phyloP scores from a whole-genome alignment of 352 stramenopile genomes.

The Globisporangium spinosum region DNA sequence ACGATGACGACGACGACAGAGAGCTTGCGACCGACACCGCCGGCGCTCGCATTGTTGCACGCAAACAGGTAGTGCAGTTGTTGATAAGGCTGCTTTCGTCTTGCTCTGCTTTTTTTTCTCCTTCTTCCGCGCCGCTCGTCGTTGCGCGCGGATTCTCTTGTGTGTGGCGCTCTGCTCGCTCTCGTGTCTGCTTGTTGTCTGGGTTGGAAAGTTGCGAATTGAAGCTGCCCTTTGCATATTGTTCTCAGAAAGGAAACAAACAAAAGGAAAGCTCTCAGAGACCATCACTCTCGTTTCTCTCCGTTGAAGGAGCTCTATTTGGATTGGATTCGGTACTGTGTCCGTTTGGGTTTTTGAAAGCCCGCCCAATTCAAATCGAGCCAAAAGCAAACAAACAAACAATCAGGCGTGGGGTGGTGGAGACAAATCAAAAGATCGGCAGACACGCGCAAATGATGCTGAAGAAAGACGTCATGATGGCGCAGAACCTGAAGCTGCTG shows the following conservation, averaged over 20 bases:
- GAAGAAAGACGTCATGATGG: slow-evolving; percentile 42
- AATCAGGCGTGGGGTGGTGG: neutral
- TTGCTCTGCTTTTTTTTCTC: neutral
- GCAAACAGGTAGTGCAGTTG: neutral
- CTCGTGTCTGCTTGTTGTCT: neutral
- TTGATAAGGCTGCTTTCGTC: neutral
- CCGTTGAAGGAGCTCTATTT: slow-evolving; percentile 18
- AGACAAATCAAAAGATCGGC: neutral
- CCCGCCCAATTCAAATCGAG: neutral
- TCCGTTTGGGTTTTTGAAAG: slow-evolving; percentile 1
- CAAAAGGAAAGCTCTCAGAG: neutral
- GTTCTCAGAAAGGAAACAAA: slow-evolving; percentile 3
- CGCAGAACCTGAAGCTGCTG: slow-evolving; percentile 44
- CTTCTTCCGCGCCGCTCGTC: neutral
- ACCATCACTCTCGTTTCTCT: slow-evolving; percentile 29
- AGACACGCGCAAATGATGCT: slow-evolving; percentile 8
- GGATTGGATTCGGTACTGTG: slow-evolving; percentile 11
- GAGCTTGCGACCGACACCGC: neutral
- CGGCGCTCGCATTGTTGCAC: neutral
- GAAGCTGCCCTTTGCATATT: neutral
- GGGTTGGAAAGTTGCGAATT: slow-evolving; percentile 6
- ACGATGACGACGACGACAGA: neutral
- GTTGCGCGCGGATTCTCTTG: neutral
- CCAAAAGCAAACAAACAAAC: neutral
- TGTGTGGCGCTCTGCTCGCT: neutral